Percentiles rank a stretch among this genome's conserved stretches.
Conservation (phyloP, 805 yeast genomes). For the Saturnispora silvae region DNA sequence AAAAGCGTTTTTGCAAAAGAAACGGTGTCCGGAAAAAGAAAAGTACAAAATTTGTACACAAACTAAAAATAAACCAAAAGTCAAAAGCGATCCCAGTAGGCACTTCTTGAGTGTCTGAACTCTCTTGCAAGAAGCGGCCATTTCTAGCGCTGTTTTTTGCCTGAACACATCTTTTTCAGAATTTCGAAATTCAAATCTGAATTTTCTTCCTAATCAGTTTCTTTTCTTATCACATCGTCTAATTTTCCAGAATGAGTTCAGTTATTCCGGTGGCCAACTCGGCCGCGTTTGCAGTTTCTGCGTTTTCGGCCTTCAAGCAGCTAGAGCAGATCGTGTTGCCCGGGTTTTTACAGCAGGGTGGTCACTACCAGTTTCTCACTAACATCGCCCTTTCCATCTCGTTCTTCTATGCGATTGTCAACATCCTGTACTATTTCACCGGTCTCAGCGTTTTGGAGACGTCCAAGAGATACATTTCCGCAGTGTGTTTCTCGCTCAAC, state of each 20-base stretch:
- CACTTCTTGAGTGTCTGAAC: no score
- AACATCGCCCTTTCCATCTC: conserved; percentile 47
- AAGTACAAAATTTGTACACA: no score
- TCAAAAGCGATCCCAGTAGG: no score
- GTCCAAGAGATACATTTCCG: conserved; percentile 35
- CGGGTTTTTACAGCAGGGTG: conserved; percentile 39
- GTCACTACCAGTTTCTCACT: conserved; percentile 65
- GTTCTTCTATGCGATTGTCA: conserved; percentile 31
- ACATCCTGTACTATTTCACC: conserved; percentile 31
- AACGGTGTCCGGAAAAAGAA: no score
- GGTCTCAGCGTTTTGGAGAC: conserved; percentile 6
- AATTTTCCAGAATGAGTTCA: neutral
- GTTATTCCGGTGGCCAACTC: conserved; percentile 1
- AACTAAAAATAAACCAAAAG: no score
- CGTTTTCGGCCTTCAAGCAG: conserved; percentile 10
- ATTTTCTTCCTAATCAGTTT: neutral
- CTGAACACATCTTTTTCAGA: no score
- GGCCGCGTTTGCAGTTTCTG: conserved; percentile 8
- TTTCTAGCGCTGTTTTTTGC: no score
- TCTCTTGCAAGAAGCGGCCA: no score
- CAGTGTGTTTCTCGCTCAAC: conserved; percentile 49
- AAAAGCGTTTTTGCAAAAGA: no score
- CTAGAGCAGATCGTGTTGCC: conserved; percentile 33
- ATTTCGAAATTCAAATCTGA: neutral
- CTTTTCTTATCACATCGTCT: neutral